Base-by-base conservation (phyloP, 2,329 filamentous ascomycete species). In the Aspergillus sp. region DNA sequence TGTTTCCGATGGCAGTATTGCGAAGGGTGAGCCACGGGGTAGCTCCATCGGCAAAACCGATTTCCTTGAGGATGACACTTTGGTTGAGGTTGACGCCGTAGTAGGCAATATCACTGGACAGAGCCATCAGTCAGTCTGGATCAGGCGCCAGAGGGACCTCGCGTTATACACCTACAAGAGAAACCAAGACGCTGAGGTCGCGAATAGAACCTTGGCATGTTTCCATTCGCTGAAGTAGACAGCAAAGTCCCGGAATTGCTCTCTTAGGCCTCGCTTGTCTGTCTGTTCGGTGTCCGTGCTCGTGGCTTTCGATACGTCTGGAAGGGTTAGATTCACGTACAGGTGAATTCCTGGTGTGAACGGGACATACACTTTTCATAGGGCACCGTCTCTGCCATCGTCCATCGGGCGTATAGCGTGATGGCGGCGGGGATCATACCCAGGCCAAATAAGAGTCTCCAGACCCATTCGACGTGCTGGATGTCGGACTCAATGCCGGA, bases 31-130 rank as follows among this genome's bases (percentile, higher is more conserved):
- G 23, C 19, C 39, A 52, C 14, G 50, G 50, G 7, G 37, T 44
- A 6, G 50, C 8, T 3, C 50, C 50, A 9, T 37, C 44, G 2
- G 50, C 21, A 24, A 44, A 52, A 12, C 50, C 50, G 23, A 52
- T 52, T 33, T 33, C 5, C 17, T 35, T 11, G 15, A 52, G 50
- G 17, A 52, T 52, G 50, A 52, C 44, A 19, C 50, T 52, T 39
- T 52, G 39, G 39, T 52, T 52, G 9, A 52, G 50, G 23, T 52
- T 52, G 9, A 52, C 23, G 19, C 50, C 50, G 14, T 52, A 52
- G 50, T 52, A 52, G 8, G 50, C 50, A 33, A 52, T 52, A 14
- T 45, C 50, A 52, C 50, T 21, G 21, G 21, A 21, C 21, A 21
- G 21, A 21, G 21, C 21, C 21, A 21, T 21, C 21, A 21, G 21